Base-by-base conservation (phyloP, 2,329 filamentous ascomycete genomes). In the Aspergillus hortae region DNA sequence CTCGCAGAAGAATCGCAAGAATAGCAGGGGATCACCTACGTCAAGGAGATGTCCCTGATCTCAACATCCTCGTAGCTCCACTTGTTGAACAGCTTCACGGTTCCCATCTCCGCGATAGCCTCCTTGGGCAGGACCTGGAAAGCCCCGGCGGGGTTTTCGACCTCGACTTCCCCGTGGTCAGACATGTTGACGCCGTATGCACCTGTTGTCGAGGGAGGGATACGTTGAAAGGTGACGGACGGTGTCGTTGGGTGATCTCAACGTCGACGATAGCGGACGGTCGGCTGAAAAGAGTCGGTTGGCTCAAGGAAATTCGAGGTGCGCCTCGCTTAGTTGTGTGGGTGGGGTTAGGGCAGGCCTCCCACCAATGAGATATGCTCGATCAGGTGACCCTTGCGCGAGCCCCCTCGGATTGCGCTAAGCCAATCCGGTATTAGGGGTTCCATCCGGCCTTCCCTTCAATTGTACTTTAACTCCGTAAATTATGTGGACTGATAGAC, bases 61-160 rank as follows among this genome's bases (percentile, higher is more conserved):
- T 99, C 94, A 74, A 99, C 92, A 87, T 97, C 90, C 77, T 94
- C 94, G 81, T 97, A 99, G 80, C 80, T 87, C 86, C 92, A 96
- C 81, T 95, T 95, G 87, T 94, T 95, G 86, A 96, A 95, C 71
- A 96, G 85, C 88, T 95, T 95, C 77, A 94, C 84, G 80, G 83
- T 87, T 79, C 91, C 92, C 80, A 94, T 86, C 81, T 95, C 90
- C 71, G 86, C 82, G 72, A 85, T 82, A 74, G 95, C 88, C 66
- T 96, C 91, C 87, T 95, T 96, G 79, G 92, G 91, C 67, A 96
- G 88, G 76, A 91, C 85, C 74, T 84, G 80, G 80, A 85, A 88
- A 59, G 63, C 61, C 78, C 84, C 82, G 74, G 81, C 80, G 73
- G 84, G 82, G 81, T 80, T 84, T 78, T 90, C 88, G 78, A 94